Evolutionary conservation across 306 rosid species (phyloP).

Genomic region (Cercis canadensis): DNA sequence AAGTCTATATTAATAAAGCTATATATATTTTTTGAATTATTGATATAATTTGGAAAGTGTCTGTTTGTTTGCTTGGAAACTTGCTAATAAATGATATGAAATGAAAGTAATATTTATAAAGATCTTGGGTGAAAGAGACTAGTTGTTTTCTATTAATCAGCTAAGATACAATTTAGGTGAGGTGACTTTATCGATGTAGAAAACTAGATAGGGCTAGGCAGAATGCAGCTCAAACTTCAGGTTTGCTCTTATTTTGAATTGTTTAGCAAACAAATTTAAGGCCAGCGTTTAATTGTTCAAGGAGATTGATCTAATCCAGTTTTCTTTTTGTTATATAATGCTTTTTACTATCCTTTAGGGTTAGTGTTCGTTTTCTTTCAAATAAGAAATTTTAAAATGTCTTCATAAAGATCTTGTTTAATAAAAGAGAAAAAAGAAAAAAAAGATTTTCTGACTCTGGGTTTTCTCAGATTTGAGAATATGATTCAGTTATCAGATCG

Average conservation of each 20-base stretch:
- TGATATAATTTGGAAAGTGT: not conserved
- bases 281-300: not conserved
- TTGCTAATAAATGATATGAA: not conserved
- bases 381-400: too few species aligned
- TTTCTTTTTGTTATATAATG: too few species aligned
- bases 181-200: constrained; percentile 8
- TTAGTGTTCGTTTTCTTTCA: too few species aligned
- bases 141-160: constrained; percentile 14
- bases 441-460: too few species aligned
- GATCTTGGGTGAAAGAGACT: constrained; percentile 9
- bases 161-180: constrained; percentile 8
- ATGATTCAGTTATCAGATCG: too few species aligned
- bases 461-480: too few species aligned
- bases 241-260: not conserved
- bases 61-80: constrained; percentile 21
- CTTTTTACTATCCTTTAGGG: too few species aligned
- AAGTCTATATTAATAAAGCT: constrained; percentile 1
- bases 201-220: constrained; percentile 15
- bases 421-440: too few species aligned
- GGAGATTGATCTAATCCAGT: not conserved
- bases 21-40: not conserved
- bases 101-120: not conserved
- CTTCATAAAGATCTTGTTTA: too few species aligned
- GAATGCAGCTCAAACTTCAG: constrained; percentile 16
- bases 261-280: not conserved